Base-by-base conservation (phyloP, 768 basidiomycete genomes). In the Cyathus striatus region DNA sequence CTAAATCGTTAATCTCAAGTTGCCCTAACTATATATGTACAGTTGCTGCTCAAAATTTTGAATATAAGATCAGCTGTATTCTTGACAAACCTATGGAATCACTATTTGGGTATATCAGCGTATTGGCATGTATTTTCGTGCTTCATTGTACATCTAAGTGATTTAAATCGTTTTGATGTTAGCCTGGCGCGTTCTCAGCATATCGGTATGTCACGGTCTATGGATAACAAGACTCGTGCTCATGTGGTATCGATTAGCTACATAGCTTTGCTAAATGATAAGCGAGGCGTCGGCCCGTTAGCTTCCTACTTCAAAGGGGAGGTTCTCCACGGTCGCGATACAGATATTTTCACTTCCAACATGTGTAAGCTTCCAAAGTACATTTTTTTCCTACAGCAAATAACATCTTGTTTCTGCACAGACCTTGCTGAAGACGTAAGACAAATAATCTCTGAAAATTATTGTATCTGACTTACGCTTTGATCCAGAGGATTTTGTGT, bases 251-350 rank as follows among this genome's bases (percentile, higher is more conserved):
- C 20, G 10, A 10, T 6, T 47, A 80, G 83, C 38, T 88, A 91
- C 59, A 91, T 93, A 53, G 93, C 92, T 0, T 59, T 97, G 44
- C 86, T 89, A 60, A 96, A 97, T 52, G 78, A 93, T 54, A 77
- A 78, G 49, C 65, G 70, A 16, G 94, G 93, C 0, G 69, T 76
- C 18, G 95, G 95, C 0, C 95, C 95, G 4, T 66, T 98, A 3
- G 88, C 91, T 12, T 93, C 94, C 13, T 99, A 99, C 61, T 99
- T 99, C 73, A 89, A 97, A 59, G 96, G 96, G 6, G 96, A 99
- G 59, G 75, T 86, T 17, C 62, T 90, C 20, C 83, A 86, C 50
- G 90, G 88, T 7, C 76, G 81, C 22, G 86, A 90, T 56, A 87
- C 90, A 0, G 90, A 93, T 56, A 91, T 95, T 35, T 93, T 93